phyloP scores from a whole-genome alignment of 192 early-diverging fungal genomes.

The Coemansia sp. region DNA sequence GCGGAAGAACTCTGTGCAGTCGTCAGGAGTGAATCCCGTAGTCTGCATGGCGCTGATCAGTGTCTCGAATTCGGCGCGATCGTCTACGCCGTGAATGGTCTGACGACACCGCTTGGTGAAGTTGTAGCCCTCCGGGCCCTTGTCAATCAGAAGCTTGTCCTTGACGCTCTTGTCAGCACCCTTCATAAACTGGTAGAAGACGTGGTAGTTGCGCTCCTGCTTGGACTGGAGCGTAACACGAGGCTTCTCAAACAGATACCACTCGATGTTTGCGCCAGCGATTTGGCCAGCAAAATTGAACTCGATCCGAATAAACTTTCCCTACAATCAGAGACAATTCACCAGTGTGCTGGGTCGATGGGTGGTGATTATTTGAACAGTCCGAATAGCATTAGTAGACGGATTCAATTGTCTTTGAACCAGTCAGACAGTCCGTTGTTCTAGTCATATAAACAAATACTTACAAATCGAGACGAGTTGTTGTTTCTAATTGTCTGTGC shows the following conservation, averaged over 20 bases:
- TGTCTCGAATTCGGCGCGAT: slow-evolving; percentile 74
- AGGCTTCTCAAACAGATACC: slow-evolving; percentile 97
- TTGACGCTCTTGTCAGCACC: slow-evolving; percentile 74
- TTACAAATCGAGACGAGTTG: slow-evolving; percentile 94
- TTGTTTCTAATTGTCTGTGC: slow-evolving; percentile 98
- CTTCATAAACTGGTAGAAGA: slow-evolving; percentile 98
- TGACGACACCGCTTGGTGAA: slow-evolving; percentile 85
- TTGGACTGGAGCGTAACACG: slow-evolving; percentile 90
- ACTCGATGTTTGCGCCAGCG: slow-evolving; percentile 94
- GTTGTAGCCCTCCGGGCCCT: slow-evolving; percentile 72
- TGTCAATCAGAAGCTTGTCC: slow-evolving; percentile 76
- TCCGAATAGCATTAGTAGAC: too few species aligned
- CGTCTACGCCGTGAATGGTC: slow-evolving; percentile 92
- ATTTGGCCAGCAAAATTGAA: slow-evolving; percentile 87
- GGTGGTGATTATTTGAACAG: background rate
- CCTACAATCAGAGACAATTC: slow-evolving; percentile 36
- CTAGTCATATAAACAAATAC: slow-evolving; percentile 10
- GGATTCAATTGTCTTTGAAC: background rate
- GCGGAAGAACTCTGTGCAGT: slow-evolving; percentile 81
- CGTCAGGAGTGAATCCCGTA: slow-evolving; percentile 76
- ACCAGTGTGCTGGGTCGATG: background rate
- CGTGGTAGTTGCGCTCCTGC: slow-evolving; percentile 94
- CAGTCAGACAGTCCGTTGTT: too few species aligned
- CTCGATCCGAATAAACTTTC: slow-evolving; percentile 99
- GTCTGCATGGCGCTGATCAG: slow-evolving; percentile 78